These are phyloP conservation scores for Blastosporella zonata DNA, from an alignment of 1,284 basidiomycete genomes.

Conservation along the genomic window DNA sequence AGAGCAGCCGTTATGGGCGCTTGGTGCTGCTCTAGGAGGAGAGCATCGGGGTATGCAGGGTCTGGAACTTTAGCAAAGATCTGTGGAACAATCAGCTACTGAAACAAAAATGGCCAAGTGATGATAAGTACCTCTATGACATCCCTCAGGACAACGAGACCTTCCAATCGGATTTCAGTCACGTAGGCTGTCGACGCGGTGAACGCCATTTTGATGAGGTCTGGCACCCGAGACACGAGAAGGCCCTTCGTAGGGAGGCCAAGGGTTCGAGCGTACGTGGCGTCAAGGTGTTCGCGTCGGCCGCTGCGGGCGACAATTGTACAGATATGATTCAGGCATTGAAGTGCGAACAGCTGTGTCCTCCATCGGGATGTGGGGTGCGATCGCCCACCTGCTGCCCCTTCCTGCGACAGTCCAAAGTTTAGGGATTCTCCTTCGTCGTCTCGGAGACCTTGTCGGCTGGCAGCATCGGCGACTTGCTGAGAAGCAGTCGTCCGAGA, in stretches of 20 bases:
- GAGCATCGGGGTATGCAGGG: conserved; percentile 87
- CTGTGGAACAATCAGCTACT: conserved; percentile 35
- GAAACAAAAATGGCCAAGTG: background rate
- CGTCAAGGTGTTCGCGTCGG: conserved; percentile 79
- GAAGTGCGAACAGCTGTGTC: conserved; percentile 93
- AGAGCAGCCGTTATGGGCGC: conserved; percentile 97
- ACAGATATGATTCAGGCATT: conserved; percentile 91
- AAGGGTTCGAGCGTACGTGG: conserved; percentile 54
- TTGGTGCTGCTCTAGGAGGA: conserved; percentile 97
- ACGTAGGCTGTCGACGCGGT: conserved; percentile 95
- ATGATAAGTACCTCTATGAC: conserved; percentile 77
- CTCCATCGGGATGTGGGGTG: conserved; percentile 84
- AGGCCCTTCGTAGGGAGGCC: conserved; percentile 50
- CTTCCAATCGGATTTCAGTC: conserved; percentile 93
- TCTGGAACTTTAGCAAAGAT: conserved; percentile 86
- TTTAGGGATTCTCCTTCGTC: conserved; percentile 92
- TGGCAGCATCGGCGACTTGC: conserved; percentile 61
- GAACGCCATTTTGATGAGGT: conserved; percentile 97
- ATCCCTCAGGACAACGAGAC: conserved; percentile 85
- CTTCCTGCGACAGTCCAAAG: conserved; percentile 45
- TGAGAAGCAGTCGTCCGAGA: conserved; percentile 81
- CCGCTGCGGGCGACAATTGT: conserved; percentile 71
- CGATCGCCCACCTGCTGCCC: conserved; percentile 29
- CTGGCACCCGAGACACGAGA: conserved; percentile 80
- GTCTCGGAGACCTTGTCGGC: conserved; percentile 64